Evolutionary conservation across 257 asterid species (phyloP).

Genomic region (Lycium ferocissimum): DNA sequence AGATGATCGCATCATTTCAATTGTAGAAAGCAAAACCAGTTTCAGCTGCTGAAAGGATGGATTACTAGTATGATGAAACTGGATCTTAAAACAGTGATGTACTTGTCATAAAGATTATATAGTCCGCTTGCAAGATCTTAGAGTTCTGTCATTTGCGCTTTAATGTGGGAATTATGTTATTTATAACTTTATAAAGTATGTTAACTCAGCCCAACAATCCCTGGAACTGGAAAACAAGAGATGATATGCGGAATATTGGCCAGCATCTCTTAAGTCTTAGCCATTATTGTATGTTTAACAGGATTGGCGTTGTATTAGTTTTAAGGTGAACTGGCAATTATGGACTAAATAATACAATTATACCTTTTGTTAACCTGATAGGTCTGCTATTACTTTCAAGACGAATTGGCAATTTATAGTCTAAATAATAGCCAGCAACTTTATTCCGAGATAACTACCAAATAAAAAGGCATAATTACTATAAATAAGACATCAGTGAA

Average conservation of each 20-base stretch:
- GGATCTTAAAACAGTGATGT: not conserved
- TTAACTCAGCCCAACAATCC: constrained; percentile 3
- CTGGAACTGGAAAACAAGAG: not conserved
- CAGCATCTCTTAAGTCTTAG: not conserved
- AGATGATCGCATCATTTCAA: not conserved
- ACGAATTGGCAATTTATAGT: not conserved
- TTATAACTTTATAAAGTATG: not conserved
- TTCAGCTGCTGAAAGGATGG: constrained; percentile 9
- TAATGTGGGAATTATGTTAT: not conserved
- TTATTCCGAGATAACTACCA: not conserved
- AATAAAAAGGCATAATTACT: not conserved
- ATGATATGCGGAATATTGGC: not conserved
- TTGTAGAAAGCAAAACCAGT: not conserved
- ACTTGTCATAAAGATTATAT: not conserved
- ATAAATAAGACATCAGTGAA: not conserved
- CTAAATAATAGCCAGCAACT: not conserved
- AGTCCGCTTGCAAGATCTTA: not conserved
- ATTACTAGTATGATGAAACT: not conserved
- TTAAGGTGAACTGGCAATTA: not conserved
- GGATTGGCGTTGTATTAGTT: not conserved
- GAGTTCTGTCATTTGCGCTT: not conserved
- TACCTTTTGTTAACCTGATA: not conserved
- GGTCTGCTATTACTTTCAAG: not conserved
- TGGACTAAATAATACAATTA: not conserved
- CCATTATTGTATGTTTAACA: not conserved